A percentile compares a stretch with the other conserved stretches of the same genome.
Conservation (phyloP, 2,329 filamentous ascomycete genomes). For the Nakataea oryzae region DNA sequence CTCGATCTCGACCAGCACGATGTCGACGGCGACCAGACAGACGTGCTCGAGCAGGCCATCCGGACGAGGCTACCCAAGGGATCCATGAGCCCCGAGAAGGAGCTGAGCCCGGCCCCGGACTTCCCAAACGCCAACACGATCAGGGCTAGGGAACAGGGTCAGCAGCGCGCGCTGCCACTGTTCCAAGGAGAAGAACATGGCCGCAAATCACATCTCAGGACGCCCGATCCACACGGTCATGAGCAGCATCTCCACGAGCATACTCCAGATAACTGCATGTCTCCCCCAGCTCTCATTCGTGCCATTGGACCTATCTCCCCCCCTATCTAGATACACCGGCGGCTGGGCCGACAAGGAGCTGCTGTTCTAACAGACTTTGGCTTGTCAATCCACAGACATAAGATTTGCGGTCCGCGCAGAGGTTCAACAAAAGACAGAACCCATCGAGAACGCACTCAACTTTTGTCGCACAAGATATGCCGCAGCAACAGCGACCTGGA, state of each 20-base stretch:
- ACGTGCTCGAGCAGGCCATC: constrained; percentile 39
- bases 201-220: not conserved
- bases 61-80: constrained; percentile 44
- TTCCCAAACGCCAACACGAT: constrained; percentile 21
- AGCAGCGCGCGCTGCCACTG: not conserved
- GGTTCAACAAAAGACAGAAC: constrained; percentile 77
- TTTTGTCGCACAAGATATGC: constrained; percentile 51
- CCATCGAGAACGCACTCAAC: constrained; percentile 63
- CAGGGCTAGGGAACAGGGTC: constrained; percentile 18
- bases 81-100: constrained; percentile 44
- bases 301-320: not conserved
- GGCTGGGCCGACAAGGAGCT: too few relatives aligned
- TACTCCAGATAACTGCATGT: constrained; percentile 40
- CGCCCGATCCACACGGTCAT: too few relatives aligned
- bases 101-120: constrained; percentile 36
- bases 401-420: constrained; percentile 81
- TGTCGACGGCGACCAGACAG: constrained; percentile 23
- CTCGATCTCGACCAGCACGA: constrained; percentile 5
- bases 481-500: constrained; percentile 57
- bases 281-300: constrained; percentile 1
- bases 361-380: constrained; percentile 8
- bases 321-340: too few relatives aligned
- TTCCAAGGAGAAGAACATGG: too few relatives aligned
- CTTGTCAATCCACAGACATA: constrained; percentile 49
- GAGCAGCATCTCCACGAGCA: constrained; percentile 11